These are phyloP conservation scores for Termitomyces sp. DNA, from an alignment of 768 basidiomycete genomes.

Conservation along the genomic window DNA sequence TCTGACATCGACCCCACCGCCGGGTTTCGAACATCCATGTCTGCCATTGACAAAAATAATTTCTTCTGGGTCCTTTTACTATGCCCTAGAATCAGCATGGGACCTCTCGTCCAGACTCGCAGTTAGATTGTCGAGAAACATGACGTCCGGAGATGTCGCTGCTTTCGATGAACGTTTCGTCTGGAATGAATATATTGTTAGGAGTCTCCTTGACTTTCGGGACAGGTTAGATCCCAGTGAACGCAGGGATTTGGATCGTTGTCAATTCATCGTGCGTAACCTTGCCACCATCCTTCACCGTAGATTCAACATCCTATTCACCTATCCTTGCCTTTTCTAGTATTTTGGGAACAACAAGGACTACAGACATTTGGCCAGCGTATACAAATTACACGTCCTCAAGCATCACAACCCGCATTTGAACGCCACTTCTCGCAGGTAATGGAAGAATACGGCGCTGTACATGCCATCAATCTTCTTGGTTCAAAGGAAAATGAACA, in stretches of 20 bases:
- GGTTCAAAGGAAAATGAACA: constrained; percentile 92
- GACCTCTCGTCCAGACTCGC: constrained; percentile 84
- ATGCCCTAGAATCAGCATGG: constrained; percentile 77
- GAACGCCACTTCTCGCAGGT: constrained; percentile 89
- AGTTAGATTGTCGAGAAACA: constrained; percentile 56
- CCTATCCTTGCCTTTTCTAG: constrained; percentile 32
- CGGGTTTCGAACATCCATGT: constrained; percentile 88
- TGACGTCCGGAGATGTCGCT: constrained; percentile 39
- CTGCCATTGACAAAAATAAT: constrained; percentile 85
- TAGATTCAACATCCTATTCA: constrained; percentile 8
- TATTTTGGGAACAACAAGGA: constrained; percentile 99
- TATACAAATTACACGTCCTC: constrained; percentile 93
- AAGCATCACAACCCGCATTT: constrained; percentile 95
- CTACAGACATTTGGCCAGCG: constrained; percentile 90
- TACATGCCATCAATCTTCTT: constrained; percentile 89
- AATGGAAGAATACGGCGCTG: constrained; percentile 76
- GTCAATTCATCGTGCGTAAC: constrained; percentile 74
- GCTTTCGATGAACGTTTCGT: constrained; percentile 85
- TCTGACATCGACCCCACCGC: constrained; percentile 34
- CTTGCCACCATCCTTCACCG: constrained; percentile 3
- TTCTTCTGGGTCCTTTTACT: constrained; percentile 91
- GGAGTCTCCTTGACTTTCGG: constrained; percentile 85
- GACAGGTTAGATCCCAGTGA: constrained; percentile 68
- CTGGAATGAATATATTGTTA: constrained; percentile 92
- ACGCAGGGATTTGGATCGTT: constrained; percentile 69